Evolutionary conservation across 2,329 filamentous ascomycete species (phyloP).

Genomic region (Rhytidhysteron rufulum): DNA sequence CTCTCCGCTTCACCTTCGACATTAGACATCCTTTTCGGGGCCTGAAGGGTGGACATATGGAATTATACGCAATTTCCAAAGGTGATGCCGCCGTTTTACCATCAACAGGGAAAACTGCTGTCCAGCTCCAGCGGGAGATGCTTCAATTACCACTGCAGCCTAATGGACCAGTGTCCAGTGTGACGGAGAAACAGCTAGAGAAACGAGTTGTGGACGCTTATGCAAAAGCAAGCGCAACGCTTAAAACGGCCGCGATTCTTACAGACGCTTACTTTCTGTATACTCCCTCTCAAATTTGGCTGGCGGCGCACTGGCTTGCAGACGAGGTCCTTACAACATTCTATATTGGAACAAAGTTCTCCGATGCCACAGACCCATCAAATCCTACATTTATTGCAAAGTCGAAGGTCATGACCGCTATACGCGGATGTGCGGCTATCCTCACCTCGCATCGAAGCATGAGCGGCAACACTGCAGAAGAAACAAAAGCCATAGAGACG

Average conservation of each 20-base stretch:
- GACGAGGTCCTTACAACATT: conserved; percentile 60
- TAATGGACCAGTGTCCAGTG: conserved; percentile 9
- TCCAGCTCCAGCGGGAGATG: conserved; percentile 25
- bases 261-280: conserved; percentile 98
- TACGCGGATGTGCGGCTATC: conserved; percentile 38
- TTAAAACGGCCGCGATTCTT: conserved; percentile 67
- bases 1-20: conserved; percentile 88
- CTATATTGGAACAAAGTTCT: conserved; percentile 44
- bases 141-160: conserved; percentile 19
- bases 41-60: conserved; percentile 81
- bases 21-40: conserved; percentile 87
- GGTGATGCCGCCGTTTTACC: conserved; percentile 48
- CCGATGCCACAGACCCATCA: conserved; percentile 12
- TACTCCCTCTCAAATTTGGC: conserved; percentile 89
- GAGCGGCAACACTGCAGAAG: conserved; percentile 13
- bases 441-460: conserved; percentile 30
- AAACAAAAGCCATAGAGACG: conserved; percentile 30
- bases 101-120: conserved; percentile 10
- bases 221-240: conserved; percentile 56
- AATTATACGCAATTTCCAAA: conserved; percentile 65
- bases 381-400: conserved; percentile 14
- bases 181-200: conserved; percentile 20
- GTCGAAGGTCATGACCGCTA: conserved; percentile 34
- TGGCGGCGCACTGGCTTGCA: conserved; percentile 72
- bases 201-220: conserved; percentile 62